Evolutionary conservation across 2,329 filamentous ascomycete genomes (phyloP).

Genomic region (Trichoderma arundinaceum): DNA sequence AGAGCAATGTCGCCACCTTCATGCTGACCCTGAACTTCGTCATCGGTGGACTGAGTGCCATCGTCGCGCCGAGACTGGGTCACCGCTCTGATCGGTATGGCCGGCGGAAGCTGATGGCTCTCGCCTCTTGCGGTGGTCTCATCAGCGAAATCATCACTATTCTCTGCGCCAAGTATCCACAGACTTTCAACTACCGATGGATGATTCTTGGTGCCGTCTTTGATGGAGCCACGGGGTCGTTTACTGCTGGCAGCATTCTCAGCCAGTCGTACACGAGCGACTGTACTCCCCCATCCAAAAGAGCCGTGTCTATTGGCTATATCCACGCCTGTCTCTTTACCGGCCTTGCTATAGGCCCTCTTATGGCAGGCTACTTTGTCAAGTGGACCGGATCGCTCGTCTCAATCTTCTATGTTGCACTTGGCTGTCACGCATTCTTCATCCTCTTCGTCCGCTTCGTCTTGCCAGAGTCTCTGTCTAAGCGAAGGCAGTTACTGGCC

Average conservation of each 20-base stretch:
- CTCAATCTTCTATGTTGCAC: slow-evolving; percentile 81
- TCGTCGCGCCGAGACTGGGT: slow-evolving; percentile 83
- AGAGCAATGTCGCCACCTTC: slow-evolving; percentile 77
- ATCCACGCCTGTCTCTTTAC: slow-evolving; percentile 88
- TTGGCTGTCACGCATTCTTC: slow-evolving; percentile 75
- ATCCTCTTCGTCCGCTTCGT: slow-evolving; percentile 72
- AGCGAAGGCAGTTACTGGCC: slow-evolving; percentile 71
- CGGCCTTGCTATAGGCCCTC: slow-evolving; percentile 86
- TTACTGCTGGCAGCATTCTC: slow-evolving; percentile 78
- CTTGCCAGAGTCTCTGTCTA: slow-evolving; percentile 84
- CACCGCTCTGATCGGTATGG: slow-evolving; percentile 87
- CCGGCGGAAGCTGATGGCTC: slow-evolving; percentile 72
- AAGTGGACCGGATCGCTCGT: slow-evolving; percentile 75
- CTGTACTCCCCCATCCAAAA: slow-evolving; percentile 78
- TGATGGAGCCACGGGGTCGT: slow-evolving; percentile 87
- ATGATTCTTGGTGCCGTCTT: slow-evolving; percentile 76
- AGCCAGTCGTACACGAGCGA: slow-evolving; percentile 88
- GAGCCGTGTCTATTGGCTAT: slow-evolving; percentile 85
- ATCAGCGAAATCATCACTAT: slow-evolving; percentile 78
- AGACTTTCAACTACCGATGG: slow-evolving; percentile 75
- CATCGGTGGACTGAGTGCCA: slow-evolving; percentile 76
- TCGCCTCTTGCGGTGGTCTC: slow-evolving; percentile 77
- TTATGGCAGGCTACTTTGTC: slow-evolving; percentile 80
- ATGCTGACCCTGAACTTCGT: slow-evolving; percentile 76
- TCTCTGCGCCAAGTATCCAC: slow-evolving; percentile 75